phyloP scores from a whole-genome alignment of 2,329 filamentous ascomycete genomes.

The Fusarium keratoplasticum region DNA sequence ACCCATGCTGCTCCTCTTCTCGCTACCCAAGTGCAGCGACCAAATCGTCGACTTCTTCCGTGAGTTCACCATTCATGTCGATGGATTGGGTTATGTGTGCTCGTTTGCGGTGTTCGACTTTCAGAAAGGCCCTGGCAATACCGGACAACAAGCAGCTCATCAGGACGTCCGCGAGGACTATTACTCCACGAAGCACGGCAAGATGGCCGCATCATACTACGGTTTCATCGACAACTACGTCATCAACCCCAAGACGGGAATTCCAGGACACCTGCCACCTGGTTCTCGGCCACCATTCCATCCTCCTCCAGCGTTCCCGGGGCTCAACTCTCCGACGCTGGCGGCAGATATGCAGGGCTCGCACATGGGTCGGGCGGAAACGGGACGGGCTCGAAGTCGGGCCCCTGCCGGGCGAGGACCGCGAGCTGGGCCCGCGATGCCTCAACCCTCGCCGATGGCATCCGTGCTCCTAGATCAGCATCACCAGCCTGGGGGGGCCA shows the following conservation, averaged over 20 bases:
- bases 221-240: conserved; percentile 95
- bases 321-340: conserved; percentile 71
- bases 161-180: conserved; percentile 89
- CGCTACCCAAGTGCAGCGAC: conserved; percentile 88
- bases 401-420: conserved; percentile 48
- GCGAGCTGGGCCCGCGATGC: conserved; percentile 53
- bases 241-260: conserved; percentile 76
- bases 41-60: conserved; percentile 97
- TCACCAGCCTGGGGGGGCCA: conserved; percentile 72
- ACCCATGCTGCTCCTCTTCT: conserved; percentile 88
- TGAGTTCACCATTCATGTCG: conserved; percentile 96
- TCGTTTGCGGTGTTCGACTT: conserved; percentile 98
- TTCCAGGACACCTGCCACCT: conserved; percentile 70
- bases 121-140: conserved; percentile 76
- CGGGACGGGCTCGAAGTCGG: conserved; percentile 59
- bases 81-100: conserved; percentile 94
- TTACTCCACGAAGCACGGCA: conserved; percentile 93
- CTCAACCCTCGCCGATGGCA: conserved; percentile 74
- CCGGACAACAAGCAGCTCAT: conserved; percentile 52
- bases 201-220: conserved; percentile 98
- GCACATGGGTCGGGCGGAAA: conserved; percentile 54
- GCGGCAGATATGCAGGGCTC: conserved; percentile 68
- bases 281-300: conserved; percentile 71
- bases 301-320: conserved; percentile 80
- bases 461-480: conserved; percentile 81